Conservation (phyloP, 2,329 filamentous ascomycete species). For the Microsporum canis region DNA sequence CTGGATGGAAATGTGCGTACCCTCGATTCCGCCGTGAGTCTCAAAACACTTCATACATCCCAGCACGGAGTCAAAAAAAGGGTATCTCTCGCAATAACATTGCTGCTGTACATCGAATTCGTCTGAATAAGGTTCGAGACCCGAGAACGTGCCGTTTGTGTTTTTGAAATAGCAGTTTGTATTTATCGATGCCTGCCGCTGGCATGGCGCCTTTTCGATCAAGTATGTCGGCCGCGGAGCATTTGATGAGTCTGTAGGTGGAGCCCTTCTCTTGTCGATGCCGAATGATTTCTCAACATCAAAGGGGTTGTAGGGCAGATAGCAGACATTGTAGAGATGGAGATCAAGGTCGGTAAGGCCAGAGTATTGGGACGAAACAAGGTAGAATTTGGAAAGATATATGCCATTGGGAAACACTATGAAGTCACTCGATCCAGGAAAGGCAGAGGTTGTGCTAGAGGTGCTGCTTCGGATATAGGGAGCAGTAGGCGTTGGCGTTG, state of each 20-base stretch:
- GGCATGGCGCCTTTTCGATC: background rate
- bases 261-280: background rate
- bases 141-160: background rate
- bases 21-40: conserved; percentile 3
- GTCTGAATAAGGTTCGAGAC: background rate
- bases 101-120: conserved; percentile 2
- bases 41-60: conserved; percentile 6
- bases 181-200: background rate
- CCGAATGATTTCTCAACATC: background rate
- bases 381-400: background rate
- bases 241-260: background rate
- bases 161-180: background rate
- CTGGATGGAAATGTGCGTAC: background rate
- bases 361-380: background rate
- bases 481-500: background rate
- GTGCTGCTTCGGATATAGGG: background rate
- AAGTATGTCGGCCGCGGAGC: background rate
- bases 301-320: background rate
- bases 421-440: background rate
- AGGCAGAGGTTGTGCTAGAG: background rate
- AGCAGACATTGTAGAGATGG: conserved; percentile 1
- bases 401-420: background rate
- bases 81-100: conserved; percentile 3
- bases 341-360: background rate
- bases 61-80: conserved; percentile 2